Percentiles rank a stretch among this genome's conserved stretches.
These are phyloP conservation scores for Saxispiralis lemnorum DNA, from an alignment of 495 filamentous ascomycete genomes.

Conservation along the genomic window DNA sequence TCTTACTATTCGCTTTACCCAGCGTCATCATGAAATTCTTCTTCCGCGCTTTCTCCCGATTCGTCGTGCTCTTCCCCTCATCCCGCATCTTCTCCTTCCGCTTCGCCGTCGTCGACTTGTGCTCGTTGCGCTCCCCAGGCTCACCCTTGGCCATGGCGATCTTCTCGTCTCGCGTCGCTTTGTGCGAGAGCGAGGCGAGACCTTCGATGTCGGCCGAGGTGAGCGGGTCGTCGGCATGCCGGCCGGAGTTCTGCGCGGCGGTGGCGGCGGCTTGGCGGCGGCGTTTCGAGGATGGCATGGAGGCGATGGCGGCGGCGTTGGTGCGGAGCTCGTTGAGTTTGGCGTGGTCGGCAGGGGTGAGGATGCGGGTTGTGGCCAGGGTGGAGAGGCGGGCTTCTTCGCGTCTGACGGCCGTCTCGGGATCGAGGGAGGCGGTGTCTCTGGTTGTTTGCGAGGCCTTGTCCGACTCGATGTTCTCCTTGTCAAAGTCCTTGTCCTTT, in stretches of 20 bases:
- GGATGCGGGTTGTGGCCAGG: conserved; percentile 68
- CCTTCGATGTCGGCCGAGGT: conserved; percentile 76
- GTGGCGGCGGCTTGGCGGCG: conserved; percentile 17
- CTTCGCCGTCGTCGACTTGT: conserved; percentile 64
- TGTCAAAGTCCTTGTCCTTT: conserved; percentile 5
- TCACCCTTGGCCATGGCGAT: conserved; percentile 61
- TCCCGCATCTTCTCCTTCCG: conserved; percentile 68
- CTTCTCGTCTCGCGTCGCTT: conserved; percentile 62
- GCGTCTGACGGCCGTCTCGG: conserved; percentile 13
- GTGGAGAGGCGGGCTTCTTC: conserved; percentile 34
- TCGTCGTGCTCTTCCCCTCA: conserved; percentile 86
- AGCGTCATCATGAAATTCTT: conserved; percentile 99
- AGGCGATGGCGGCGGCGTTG: conserved; percentile 49
- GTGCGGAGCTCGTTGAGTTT: conserved; percentile 78
- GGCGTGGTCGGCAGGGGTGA: conserved; percentile 79
- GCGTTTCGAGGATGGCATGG: conserved; percentile 25
- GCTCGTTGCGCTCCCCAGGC: conserved; percentile 39
- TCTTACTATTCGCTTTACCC: conserved; percentile 80
- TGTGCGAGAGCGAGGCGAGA: conserved; percentile 45
- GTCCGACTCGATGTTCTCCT: conserved; percentile 22
- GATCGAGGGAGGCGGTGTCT: conserved; percentile 13
- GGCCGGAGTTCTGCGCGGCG: conserved; percentile 22
- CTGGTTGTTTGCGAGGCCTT: conserved; percentile 1
- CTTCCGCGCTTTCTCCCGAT: conserved; percentile 86
- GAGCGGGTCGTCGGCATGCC: conserved; percentile 64